phyloP scores from a whole-genome alignment of 192 early-diverging fungal species.

The Coemansia nantahalensis region DNA sequence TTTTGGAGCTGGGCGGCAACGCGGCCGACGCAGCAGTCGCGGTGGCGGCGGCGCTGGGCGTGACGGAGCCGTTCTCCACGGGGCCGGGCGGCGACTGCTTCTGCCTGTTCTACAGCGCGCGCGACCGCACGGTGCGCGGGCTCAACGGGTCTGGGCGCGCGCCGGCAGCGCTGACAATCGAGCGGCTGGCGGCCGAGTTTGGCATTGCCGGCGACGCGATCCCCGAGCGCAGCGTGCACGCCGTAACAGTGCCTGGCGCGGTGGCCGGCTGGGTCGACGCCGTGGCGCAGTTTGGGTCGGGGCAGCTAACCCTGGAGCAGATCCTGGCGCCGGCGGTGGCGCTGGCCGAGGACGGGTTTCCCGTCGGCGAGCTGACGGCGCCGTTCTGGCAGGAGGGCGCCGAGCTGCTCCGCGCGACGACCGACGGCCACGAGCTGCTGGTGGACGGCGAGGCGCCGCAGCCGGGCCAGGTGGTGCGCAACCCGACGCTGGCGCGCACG shows the following conservation, averaged over 20 bases:
- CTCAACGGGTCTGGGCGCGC: conserved; percentile 65
- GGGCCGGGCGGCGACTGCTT: conserved; percentile 82
- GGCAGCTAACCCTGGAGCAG: conserved; percentile 54
- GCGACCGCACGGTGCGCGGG: conserved; percentile 52
- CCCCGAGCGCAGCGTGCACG: conserved; percentile 45
- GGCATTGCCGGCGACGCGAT: conserved; percentile 24
- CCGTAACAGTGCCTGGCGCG: conserved; percentile 72
- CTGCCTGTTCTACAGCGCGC: conserved; percentile 72
- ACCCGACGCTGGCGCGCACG: conserved; percentile 55
- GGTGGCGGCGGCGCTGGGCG: conserved; percentile 66
- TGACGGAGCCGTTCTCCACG: conserved; percentile 69
- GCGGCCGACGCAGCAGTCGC: conserved; percentile 73
- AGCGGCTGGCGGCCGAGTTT: conserved; percentile 29
- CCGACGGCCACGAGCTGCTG: conserved; percentile 51
- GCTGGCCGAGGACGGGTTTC: conserved; percentile 67
- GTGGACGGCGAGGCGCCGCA: conserved; percentile 53
- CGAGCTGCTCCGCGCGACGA: conserved; percentile 6
- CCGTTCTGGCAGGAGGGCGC: conserved; percentile 40
- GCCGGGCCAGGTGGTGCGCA: conserved; percentile 62
- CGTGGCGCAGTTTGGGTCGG: conserved; percentile 61
- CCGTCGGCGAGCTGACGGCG: conserved; percentile 55
- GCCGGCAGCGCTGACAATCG: conserved; percentile 57
- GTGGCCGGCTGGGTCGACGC: conserved; percentile 73
- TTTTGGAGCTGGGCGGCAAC: conserved; percentile 68
- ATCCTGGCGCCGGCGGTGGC: conserved; percentile 67